These are phyloP conservation scores for Thuja plicata DNA, from an alignment of 83 land plant species.

Conservation along the genomic window DNA sequence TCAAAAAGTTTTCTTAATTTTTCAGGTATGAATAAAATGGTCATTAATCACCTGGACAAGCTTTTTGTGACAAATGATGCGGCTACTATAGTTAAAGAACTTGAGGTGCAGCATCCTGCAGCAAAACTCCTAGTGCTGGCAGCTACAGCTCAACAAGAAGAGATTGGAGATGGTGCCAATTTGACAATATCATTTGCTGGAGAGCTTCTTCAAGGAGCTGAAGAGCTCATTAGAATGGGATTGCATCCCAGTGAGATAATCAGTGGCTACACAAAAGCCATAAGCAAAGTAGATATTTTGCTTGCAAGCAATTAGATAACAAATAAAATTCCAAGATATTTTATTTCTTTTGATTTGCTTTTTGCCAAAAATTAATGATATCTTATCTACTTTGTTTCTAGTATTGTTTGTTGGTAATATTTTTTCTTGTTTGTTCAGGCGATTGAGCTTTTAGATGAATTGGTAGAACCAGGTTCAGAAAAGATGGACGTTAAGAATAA, in stretches of 20 bases:
- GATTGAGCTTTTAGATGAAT: conserved; percentile 58
- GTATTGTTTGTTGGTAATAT: background rate
- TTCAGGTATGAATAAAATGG: conserved; percentile 99
- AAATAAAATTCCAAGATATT: background rate
- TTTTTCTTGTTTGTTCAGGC: conserved; percentile 38
- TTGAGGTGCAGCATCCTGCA: conserved; percentile 99
- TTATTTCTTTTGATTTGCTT: background rate
- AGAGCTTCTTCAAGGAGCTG: conserved; percentile 92
- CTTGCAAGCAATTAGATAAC: background rate
- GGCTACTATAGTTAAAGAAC: conserved; percentile 91
- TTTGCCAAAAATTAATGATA: conserved; percentile 7
- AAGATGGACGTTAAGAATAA: conserved; percentile 87
- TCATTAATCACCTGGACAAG: conserved; percentile 98
- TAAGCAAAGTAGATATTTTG: conserved; percentile 43
- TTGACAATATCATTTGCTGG: conserved; percentile 93
- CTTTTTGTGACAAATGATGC: conserved; percentile 99
- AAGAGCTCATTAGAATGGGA: conserved; percentile 94
- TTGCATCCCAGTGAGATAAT: conserved; percentile 98
- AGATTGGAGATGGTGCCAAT: conserved; percentile 98
- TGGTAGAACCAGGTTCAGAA: conserved; percentile 84
- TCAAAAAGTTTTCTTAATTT: background rate
- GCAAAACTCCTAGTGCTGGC: conserved; percentile 95
- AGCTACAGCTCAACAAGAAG: conserved; percentile 97
- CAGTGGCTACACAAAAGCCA: conserved; percentile 87
- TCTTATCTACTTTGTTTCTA: background rate